These are phyloP conservation scores for Clavaria fumosa DNA, from an alignment of 768 basidiomycete species.

Conservation along the genomic window DNA sequence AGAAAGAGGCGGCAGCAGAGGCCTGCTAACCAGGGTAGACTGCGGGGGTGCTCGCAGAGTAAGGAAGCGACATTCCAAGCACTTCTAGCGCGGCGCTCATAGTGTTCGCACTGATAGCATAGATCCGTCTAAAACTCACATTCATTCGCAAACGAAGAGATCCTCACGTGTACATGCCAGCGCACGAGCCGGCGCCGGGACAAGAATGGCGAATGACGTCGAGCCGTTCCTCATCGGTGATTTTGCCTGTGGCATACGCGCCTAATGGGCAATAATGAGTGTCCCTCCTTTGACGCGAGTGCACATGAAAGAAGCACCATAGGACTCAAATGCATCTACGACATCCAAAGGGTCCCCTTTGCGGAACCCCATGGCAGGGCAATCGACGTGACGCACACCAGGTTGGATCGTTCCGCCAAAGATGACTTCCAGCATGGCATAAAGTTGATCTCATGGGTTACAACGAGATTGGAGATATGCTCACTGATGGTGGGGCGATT, in stretches of 20 bases:
- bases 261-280: constrained; percentile 24
- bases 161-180: constrained; percentile 78
- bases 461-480: too few species aligned
- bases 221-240: constrained; percentile 64
- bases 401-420: constrained; percentile 79
- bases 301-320: constrained; percentile 28
- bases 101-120: constrained; percentile 73
- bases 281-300: background rate
- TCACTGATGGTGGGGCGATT: constrained; percentile 80
- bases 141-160: constrained; percentile 7
- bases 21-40: constrained; percentile 39
- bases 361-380: constrained; percentile 59
- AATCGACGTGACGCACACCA: constrained; percentile 64
- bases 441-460: too few species aligned
- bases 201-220: constrained; percentile 81
- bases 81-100: constrained; percentile 79
- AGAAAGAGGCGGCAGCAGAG: background rate
- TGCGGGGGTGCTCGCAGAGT: constrained; percentile 68
- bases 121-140: too few species aligned
- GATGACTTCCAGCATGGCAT: too few species aligned
- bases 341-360: constrained; percentile 79
- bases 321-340: constrained; percentile 74
- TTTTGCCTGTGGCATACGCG: constrained; percentile 61
- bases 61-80: constrained; percentile 75
- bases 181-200: constrained; percentile 73